Conservation (phyloP, 495 filamentous ascomycete genomes). For the Pyrenula aspistea region DNA sequence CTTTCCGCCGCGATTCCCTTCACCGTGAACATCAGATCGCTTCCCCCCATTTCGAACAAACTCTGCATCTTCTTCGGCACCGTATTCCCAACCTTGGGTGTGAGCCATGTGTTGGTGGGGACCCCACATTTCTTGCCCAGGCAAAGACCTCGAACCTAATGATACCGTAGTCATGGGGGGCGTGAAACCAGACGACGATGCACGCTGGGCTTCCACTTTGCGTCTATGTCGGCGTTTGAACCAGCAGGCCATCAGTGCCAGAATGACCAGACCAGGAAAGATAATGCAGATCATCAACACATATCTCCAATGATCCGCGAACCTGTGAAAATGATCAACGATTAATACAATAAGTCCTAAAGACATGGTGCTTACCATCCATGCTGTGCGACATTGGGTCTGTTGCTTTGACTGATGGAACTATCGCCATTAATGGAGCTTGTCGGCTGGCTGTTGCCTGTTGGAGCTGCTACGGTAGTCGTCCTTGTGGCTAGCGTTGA, state of each 20-base stretch:
- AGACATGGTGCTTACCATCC: conserved; percentile 3
- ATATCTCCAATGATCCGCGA: conserved; percentile 38
- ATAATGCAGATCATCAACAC: conserved; percentile 43
- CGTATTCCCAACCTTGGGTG: conserved; percentile 7
- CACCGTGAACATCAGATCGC: background rate
- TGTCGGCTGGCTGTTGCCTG: conserved; percentile 8
- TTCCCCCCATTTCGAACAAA: background rate
- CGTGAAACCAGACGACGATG: background rate
- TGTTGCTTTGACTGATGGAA: conserved; percentile 2
- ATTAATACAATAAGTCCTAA: background rate
- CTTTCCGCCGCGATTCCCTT: background rate
- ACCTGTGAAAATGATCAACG: conserved; percentile 20
- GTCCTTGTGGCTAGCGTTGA: conserved; percentile 10
- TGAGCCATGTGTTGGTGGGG: conserved; percentile 6
- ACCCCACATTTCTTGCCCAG: conserved; percentile 6
- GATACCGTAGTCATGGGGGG: background rate
- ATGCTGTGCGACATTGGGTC: background rate
- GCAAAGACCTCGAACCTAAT: background rate
- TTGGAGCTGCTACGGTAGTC: conserved; percentile 9
- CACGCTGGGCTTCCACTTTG: background rate
- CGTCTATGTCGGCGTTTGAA: conserved; percentile 33
- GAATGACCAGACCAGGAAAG: conserved; percentile 26
- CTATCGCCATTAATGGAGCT: conserved; percentile 2
- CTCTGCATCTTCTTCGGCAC: background rate
- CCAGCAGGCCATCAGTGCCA: conserved; percentile 26